These are phyloP conservation scores for Rhododendron molle DNA, from an alignment of 148 eudicot genomes.

Conservation along the genomic window DNA sequence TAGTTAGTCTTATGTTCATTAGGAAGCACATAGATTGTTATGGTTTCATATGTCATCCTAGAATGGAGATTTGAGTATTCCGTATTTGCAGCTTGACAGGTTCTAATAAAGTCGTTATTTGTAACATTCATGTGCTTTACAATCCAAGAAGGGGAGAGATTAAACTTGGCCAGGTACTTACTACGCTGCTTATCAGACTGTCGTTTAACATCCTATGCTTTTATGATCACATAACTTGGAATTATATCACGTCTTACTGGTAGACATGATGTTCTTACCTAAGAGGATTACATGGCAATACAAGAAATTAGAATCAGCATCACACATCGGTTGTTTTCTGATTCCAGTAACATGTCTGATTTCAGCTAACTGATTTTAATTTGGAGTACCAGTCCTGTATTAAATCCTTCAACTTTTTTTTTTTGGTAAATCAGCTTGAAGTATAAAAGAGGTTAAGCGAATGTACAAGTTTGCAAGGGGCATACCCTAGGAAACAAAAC, in stretches of 20 bases:
- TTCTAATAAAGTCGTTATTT: constrained; percentile 64
- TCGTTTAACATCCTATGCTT: neutral
- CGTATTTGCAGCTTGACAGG: constrained; percentile 50
- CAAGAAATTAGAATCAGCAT: neutral
- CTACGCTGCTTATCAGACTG: neutral
- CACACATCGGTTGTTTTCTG: neutral
- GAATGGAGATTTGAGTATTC: constrained; percentile 3
- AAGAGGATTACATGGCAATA: neutral
- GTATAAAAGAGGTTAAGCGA: no score
- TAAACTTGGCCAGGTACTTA: constrained; percentile 90
- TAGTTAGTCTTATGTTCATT: neutral
- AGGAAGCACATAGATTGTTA: neutral
- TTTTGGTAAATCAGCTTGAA: no score
- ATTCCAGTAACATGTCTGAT: neutral
- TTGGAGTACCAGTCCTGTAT: neutral
- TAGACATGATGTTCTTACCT: neutral
- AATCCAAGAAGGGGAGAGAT: constrained; percentile 97
- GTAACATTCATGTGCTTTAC: constrained; percentile 93
- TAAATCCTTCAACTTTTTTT: neutral
- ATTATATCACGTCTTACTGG: neutral
- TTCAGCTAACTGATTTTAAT: neutral
- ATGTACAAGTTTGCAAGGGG: no score
- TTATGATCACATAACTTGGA: neutral
- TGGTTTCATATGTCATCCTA: neutral
- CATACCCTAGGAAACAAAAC: no score